Evolutionary conservation across 306 rosid genomes (phyloP).

Genomic region (Corylus heterophylla): DNA sequence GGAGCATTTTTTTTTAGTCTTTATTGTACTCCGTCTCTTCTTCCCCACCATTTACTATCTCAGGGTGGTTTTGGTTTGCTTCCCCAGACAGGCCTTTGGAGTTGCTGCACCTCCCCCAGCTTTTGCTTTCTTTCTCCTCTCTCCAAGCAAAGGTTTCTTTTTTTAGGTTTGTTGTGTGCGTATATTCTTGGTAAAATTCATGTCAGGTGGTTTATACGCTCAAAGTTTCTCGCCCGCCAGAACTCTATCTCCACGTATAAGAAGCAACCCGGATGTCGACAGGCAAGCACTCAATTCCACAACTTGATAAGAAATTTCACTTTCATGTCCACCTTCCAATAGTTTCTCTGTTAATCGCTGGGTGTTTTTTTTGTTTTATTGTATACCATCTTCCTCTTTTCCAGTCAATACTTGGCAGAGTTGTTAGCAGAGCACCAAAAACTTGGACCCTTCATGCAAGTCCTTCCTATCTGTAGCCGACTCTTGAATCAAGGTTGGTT

Average conservation of each 20-base stretch:
- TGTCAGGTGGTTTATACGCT: constrained; percentile 49
- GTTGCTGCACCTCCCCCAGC: neutral
- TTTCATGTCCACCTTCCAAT: constrained; percentile 5
- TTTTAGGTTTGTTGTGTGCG: neutral
- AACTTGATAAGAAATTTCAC: neutral
- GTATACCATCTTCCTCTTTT: constrained; percentile 24
- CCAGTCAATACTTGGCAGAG: constrained; percentile 57
- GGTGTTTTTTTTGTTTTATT: neutral
- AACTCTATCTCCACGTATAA: constrained; percentile 48
- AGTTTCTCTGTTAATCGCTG: constrained; percentile 13
- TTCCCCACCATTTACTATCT: neutral
- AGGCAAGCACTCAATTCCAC: constrained; percentile 27
- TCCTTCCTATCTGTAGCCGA: constrained; percentile 51
- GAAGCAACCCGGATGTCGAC: constrained; percentile 50
- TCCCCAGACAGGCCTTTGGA: neutral
- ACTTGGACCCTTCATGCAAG: constrained; percentile 58
- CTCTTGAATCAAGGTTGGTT: constrained; percentile 56
- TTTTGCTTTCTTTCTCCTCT: constrained; percentile 11
- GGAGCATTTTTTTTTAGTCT: neutral
- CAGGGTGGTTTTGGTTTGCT: neutral
- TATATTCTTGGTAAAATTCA: constrained; percentile 28
- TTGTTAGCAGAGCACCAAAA: constrained; percentile 53
- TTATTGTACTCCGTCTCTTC: neutral
- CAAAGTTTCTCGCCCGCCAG: constrained; percentile 50
- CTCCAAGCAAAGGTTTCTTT: constrained; percentile 15